Evolutionary conservation across 768 basidiomycete species (phyloP).

Genomic region (Boletus vinaceobasis): DNA sequence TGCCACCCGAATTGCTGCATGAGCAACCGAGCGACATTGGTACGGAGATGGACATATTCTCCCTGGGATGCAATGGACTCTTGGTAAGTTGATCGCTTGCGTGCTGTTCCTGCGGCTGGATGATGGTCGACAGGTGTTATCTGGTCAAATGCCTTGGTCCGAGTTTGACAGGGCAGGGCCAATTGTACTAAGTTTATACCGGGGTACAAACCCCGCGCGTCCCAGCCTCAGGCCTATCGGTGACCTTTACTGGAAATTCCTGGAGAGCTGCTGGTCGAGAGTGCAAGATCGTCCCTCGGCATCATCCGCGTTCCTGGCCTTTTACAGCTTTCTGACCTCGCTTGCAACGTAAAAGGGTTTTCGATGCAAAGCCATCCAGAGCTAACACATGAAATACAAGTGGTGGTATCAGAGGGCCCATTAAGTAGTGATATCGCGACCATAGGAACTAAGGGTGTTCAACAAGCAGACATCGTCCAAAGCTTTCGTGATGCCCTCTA

Average conservation of each 20-base stretch:
- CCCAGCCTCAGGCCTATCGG: constrained; percentile 2
- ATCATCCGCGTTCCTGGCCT: constrained; percentile 8
- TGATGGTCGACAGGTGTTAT: constrained; percentile 6
- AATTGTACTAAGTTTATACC: constrained; percentile 1
- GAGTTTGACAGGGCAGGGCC: constrained; percentile 7
- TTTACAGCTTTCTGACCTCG: constrained; percentile 8
- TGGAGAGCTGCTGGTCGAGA: constrained; percentile 10
- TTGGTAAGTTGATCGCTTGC: not conserved
- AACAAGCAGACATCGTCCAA: constrained; percentile 10
- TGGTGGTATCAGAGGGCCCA: not conserved
- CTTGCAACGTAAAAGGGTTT: not conserved
- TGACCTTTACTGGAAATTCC: constrained; percentile 8
- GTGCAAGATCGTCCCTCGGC: constrained; percentile 11
- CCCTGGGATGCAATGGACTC: constrained; percentile 13
- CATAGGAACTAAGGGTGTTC: constrained; percentile 1
- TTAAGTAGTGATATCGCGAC: not conserved
- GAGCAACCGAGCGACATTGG: not conserved
- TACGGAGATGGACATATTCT: constrained; percentile 7
- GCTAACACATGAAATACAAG: not conserved
- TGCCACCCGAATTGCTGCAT: constrained; percentile 11
- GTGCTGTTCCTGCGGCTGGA: not conserved
- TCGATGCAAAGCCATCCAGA: not conserved
- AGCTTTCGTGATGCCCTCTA: constrained; percentile 5
- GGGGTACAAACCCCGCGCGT: constrained; percentile 4
- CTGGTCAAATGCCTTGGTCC: constrained; percentile 11